Evolutionary conservation across 179 eudicot species (phyloP).

Genomic region (Spergularia azorica): DNA sequence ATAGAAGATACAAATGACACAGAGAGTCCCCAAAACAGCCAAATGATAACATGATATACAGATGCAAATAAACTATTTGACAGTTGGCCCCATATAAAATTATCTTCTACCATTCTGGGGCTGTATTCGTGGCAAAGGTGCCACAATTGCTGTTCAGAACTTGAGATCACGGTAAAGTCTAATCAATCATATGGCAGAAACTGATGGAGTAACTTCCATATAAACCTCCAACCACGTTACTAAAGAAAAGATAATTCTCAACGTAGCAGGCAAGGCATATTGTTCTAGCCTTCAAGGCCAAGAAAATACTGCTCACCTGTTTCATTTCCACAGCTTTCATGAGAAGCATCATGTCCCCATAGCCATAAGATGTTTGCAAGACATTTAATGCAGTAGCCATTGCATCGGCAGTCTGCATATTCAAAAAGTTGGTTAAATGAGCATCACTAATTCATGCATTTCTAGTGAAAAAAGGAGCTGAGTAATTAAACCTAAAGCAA

Average conservation of each 20-base stretch:
- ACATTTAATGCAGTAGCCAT: conserved; percentile 81
- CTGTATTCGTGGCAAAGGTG: too few relatives aligned
- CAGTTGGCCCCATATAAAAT: too few relatives aligned
- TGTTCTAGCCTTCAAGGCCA: not conserved
- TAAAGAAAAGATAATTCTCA: not conserved
- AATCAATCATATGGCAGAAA: not conserved
- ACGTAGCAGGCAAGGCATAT: not conserved
- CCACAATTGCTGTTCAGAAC: not conserved
- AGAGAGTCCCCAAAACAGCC: too few relatives aligned
- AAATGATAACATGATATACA: too few relatives aligned
- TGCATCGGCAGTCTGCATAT: conserved; percentile 67
- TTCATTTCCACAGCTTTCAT: conserved; percentile 66
- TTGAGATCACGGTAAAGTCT: not conserved
- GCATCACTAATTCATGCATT: not conserved
- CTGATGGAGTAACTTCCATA: not conserved
- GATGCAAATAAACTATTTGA: too few relatives aligned
- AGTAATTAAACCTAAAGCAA: too few relatives aligned
- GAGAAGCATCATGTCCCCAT: conserved; percentile 80
- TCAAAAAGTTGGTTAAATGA: conserved; percentile 9
- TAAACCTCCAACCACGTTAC: not conserved
- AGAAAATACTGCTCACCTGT: conserved; percentile 49
- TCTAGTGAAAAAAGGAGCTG: not conserved
- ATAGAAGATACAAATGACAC: too few relatives aligned
- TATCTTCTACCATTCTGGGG: too few relatives aligned
- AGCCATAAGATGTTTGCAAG: conserved; percentile 73